These are phyloP conservation scores for Neurospora sp. DNA, from an alignment of 495 filamentous ascomycete species.

Conservation along the genomic window DNA sequence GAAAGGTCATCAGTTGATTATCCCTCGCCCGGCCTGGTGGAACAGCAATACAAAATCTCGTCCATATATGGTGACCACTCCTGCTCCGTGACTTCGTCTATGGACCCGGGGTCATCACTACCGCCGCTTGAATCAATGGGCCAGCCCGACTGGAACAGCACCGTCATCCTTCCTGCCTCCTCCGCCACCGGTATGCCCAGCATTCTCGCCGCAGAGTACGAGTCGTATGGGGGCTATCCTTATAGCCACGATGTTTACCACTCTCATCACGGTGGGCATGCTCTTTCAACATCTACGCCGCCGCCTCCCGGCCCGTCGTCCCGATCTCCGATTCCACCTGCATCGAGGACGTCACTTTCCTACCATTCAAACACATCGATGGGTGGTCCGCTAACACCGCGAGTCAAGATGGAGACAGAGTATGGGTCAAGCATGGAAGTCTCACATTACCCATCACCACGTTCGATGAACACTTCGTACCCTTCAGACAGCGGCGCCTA, in stretches of 20 bases:
- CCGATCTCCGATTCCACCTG: constrained; percentile 29
- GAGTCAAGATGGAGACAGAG: constrained; percentile 45
- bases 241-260: constrained; percentile 42
- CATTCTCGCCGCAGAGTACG: constrained; percentile 43
- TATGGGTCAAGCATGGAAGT: constrained; percentile 30
- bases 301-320: constrained; percentile 31
- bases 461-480: constrained; percentile 32
- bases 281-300: constrained; percentile 31
- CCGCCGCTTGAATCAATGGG: constrained; percentile 35
- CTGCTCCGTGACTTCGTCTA: constrained; percentile 26
- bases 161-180: constrained; percentile 29
- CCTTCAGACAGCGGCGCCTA: constrained; percentile 29
- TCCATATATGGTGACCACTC: constrained; percentile 34
- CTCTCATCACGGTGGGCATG: constrained; percentile 31
- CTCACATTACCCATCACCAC: constrained; percentile 40
- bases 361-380: constrained; percentile 29
- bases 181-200: constrained; percentile 33
- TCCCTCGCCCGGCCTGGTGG: constrained; percentile 33
- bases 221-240: constrained; percentile 38
- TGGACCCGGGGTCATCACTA: constrained; percentile 32
- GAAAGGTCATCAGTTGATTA: constrained; percentile 38
- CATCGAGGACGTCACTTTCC: constrained; percentile 23
- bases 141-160: constrained; percentile 31
- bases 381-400: constrained; percentile 26
- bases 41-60: constrained; percentile 37